These are phyloP conservation scores for Pseudodiploospora longispora DNA, from an alignment of 2,329 filamentous ascomycete species.

Conservation along the genomic window DNA sequence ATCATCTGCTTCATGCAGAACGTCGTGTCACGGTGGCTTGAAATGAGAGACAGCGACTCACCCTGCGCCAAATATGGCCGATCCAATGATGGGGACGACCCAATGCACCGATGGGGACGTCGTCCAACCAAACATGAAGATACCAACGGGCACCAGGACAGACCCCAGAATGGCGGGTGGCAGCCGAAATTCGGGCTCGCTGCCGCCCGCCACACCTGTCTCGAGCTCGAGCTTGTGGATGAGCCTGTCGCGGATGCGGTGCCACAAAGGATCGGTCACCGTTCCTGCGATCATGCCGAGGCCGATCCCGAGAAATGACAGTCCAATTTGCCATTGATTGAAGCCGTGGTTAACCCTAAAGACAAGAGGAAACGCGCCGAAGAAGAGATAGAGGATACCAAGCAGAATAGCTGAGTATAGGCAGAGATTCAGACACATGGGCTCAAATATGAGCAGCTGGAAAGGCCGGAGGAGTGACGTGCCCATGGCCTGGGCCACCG, in stretches of 20 bases:
- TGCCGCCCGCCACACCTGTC: conserved; percentile 45
- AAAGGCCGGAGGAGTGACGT: conserved; percentile 61
- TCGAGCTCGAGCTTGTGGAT: conserved; percentile 43
- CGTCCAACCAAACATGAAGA: conserved; percentile 89
- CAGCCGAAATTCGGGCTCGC: conserved; percentile 81
- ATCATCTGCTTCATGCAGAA: background rate
- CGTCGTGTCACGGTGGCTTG: conserved; percentile 10
- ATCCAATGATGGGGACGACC: conserved; percentile 69
- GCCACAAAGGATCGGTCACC: conserved; percentile 59
- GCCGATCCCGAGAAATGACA: conserved; percentile 67
- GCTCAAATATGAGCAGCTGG: conserved; percentile 70
- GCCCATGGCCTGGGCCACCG: conserved; percentile 53
- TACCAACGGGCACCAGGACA: conserved; percentile 65
- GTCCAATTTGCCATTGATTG: conserved; percentile 69
- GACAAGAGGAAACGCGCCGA: conserved; percentile 77
- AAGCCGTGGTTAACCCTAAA: conserved; percentile 70
- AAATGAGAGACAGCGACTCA: conserved; percentile 33
- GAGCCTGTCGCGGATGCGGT: conserved; percentile 48
- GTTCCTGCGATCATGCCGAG: conserved; percentile 59
- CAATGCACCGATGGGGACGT: conserved; percentile 67
- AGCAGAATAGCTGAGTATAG: conserved; percentile 77
- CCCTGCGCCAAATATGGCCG: conserved; percentile 62
- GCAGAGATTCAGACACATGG: conserved; percentile 79
- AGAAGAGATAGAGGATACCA: conserved; percentile 84
- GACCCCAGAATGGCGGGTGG: conserved; percentile 69